phyloP scores from a whole-genome alignment of 345 rosid genomes.

The Psidium friedrichsthalianum region DNA sequence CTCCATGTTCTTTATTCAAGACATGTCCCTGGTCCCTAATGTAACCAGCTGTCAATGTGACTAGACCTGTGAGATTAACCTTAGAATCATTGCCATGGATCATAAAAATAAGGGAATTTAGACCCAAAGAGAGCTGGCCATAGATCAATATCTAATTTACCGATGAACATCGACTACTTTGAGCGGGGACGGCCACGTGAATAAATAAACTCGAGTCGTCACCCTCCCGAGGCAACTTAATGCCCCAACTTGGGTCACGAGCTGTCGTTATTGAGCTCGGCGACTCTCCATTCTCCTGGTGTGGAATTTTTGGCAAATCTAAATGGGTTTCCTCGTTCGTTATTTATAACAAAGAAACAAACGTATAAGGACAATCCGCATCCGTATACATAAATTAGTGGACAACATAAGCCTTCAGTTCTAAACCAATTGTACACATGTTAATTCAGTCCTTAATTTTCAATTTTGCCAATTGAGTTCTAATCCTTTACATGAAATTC shows the following conservation, averaged over 20 bases:
- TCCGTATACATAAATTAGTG: too few species aligned
- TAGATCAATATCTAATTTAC: not conserved
- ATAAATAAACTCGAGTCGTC: not conserved
- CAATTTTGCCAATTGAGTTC: rapidly evolving
- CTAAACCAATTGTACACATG: not conserved
- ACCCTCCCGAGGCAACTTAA: too few species aligned
- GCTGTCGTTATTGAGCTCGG: too few species aligned
- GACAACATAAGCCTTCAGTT: too few species aligned
- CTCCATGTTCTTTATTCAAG: not conserved
- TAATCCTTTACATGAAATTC: not conserved
- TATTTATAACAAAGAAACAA: too few species aligned
- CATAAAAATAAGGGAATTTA: not conserved
- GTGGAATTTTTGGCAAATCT: too few species aligned
- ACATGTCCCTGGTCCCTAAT: not conserved
- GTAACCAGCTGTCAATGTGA: not conserved
- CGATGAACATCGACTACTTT: not conserved
- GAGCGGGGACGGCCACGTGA: not conserved
- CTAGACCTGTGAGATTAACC: not conserved
- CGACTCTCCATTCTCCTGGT: too few species aligned
- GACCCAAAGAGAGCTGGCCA: not conserved
- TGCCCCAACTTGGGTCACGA: too few species aligned
- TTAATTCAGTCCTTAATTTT: not conserved
- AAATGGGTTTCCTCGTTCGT: too few species aligned
- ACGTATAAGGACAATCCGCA: too few species aligned
- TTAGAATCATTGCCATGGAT: not conserved